phyloP scores from a whole-genome alignment of 345 rosid genomes.

The Pistacia vera region DNA sequence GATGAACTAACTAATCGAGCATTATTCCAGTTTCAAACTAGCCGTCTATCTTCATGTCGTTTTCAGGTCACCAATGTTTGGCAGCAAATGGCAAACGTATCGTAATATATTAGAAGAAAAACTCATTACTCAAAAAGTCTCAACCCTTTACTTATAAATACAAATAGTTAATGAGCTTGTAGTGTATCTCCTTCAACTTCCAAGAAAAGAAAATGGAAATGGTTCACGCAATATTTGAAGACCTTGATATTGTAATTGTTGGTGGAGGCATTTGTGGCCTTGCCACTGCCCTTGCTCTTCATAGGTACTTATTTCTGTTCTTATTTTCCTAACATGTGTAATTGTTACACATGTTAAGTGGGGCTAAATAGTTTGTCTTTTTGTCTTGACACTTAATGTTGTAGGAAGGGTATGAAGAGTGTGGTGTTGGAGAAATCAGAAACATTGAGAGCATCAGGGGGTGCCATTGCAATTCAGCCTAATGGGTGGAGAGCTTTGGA shows the following conservation, averaged over 20 bases:
- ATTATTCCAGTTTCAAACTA: too few relatives aligned
- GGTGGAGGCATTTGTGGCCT: slow-evolving; percentile 48
- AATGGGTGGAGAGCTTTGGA: slow-evolving; percentile 75
- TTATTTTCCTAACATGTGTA: slow-evolving; percentile 3
- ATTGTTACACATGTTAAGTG: too few relatives aligned
- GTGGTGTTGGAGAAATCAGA: slow-evolving; percentile 57
- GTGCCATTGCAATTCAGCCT: slow-evolving; percentile 45
- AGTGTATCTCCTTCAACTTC: too few relatives aligned
- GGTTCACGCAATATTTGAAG: background rate
- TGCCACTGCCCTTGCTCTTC: slow-evolving; percentile 66
- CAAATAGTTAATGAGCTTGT: too few relatives aligned
- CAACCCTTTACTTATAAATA: too few relatives aligned
- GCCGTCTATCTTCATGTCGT: too few relatives aligned
- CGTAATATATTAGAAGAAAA: too few relatives aligned
- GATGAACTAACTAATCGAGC: too few relatives aligned
- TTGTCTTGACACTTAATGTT: background rate
- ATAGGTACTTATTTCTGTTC: slow-evolving; percentile 21
- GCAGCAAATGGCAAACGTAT: too few relatives aligned
- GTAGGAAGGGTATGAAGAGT: slow-evolving; percentile 63
- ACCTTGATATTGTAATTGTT: background rate
- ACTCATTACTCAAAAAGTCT: too few relatives aligned
- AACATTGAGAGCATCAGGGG: slow-evolving; percentile 43
- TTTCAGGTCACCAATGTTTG: too few relatives aligned
- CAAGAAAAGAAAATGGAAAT: too few relatives aligned
- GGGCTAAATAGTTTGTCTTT: slow-evolving; percentile 31